Conservation (phyloP, 1,284 basidiomycete species). For the Cutaneotrichosporon arboriforme region DNA sequence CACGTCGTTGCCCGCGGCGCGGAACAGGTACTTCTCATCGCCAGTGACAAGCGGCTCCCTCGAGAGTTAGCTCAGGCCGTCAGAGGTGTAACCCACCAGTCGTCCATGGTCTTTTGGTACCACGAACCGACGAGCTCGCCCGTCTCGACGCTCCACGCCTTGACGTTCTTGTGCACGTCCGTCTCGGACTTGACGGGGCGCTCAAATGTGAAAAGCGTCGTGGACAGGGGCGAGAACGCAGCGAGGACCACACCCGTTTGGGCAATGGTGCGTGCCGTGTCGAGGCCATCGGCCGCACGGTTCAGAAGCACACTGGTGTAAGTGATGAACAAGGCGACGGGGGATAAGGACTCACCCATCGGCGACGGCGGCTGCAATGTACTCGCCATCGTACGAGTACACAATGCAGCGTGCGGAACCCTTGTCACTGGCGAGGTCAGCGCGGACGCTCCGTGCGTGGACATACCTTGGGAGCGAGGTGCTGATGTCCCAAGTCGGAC, state of each 20-base stretch:
- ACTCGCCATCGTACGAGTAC: slow-evolving; percentile 82
- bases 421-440: slow-evolving; percentile 56
- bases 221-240: slow-evolving; percentile 85
- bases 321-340: slow-evolving; percentile 1
- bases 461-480: slow-evolving; percentile 59
- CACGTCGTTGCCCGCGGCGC: slow-evolving; percentile 60
- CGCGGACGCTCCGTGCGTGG: slow-evolving; percentile 31
- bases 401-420: slow-evolving; percentile 60
- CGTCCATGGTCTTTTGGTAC: slow-evolving; percentile 44
- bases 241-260: slow-evolving; percentile 73
- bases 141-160: slow-evolving; percentile 39
- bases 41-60: slow-evolving; percentile 83
- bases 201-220: slow-evolving; percentile 91
- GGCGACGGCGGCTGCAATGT: slow-evolving; percentile 77
- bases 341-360: slow-evolving; percentile 55
- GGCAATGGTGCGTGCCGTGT: slow-evolving; percentile 26
- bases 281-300: slow-evolving; percentile 27
- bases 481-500: slow-evolving; percentile 68
- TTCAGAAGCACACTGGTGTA: slow-evolving; percentile 36
- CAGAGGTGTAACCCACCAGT: slow-evolving; percentile 32
- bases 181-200: slow-evolving; percentile 53
- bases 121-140: slow-evolving; percentile 43
- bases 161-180: slow-evolving; percentile 46
- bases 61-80: neutral
- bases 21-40: slow-evolving; percentile 80